phyloP scores from a whole-genome alignment of 2,329 filamentous ascomycete genomes.

The Hypoxylon sp. region DNA sequence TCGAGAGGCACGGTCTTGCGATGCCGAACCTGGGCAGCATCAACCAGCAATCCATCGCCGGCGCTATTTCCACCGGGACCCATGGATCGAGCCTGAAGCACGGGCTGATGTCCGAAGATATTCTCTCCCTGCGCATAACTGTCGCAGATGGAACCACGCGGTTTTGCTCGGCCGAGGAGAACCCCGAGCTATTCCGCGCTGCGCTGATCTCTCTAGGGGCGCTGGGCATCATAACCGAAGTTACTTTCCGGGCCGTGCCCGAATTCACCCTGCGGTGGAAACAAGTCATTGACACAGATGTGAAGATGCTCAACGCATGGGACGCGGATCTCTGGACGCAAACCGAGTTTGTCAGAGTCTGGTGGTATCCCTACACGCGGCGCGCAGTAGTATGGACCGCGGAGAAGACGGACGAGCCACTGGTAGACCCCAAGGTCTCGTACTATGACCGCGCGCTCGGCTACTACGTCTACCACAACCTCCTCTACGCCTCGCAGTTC shows the following conservation, averaged over 20 bases:
- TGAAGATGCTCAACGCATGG: slow-evolving; percentile 78
- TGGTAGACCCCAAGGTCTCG: slow-evolving; percentile 69
- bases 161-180: slow-evolving; percentile 75
- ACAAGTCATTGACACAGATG: slow-evolving; percentile 80
- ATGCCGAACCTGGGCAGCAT: slow-evolving; percentile 96
- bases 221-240: slow-evolving; percentile 89
- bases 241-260: slow-evolving; percentile 84
- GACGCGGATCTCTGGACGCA: slow-evolving; percentile 80
- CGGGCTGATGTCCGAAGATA: slow-evolving; percentile 84
- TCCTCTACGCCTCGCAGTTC: slow-evolving; percentile 84
- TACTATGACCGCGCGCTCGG: slow-evolving; percentile 88
- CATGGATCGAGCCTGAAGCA: slow-evolving; percentile 89
- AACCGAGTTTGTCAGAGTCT: slow-evolving; percentile 91
- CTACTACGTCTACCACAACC: slow-evolving; percentile 91
- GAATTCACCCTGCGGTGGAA: slow-evolving; percentile 88
- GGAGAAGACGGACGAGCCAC: slow-evolving; percentile 76
- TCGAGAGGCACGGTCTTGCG: slow-evolving; percentile 81
- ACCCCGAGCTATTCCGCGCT: slow-evolving; percentile 86
- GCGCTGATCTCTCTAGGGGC: slow-evolving; percentile 89
- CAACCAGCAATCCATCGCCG: slow-evolving; percentile 91
- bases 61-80: slow-evolving; percentile 91
- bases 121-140: slow-evolving; percentile 81
- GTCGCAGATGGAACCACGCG: slow-evolving; percentile 82
- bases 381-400: slow-evolving; percentile 91
- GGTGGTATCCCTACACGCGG: slow-evolving; percentile 96